Evolutionary conservation across 129 eudicot genomes (phyloP).

Genomic region (Smallanthus sonchifolius): DNA sequence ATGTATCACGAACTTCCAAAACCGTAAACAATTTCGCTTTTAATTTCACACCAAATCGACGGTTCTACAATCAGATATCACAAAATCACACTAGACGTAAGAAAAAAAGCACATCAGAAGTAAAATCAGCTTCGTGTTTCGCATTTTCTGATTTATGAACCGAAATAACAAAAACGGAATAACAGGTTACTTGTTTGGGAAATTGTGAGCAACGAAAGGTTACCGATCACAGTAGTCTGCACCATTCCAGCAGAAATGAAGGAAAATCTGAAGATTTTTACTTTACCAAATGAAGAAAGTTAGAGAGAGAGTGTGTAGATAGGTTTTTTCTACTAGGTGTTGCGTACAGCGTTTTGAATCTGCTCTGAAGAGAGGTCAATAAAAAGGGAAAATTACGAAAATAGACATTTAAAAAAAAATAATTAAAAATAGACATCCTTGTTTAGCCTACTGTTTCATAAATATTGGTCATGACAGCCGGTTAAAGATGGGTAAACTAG

Average conservation of each 20-base stretch:
- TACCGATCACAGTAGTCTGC: constrained; percentile 40
- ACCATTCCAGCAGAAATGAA: constrained; percentile 22
- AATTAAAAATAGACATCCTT: no score
- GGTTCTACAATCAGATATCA: background rate
- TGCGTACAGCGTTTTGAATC: background rate
- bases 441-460: no score
- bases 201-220: constrained; percentile 18
- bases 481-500: no score
- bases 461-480: no score
- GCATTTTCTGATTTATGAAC: background rate
- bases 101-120: background rate
- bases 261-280: constrained; percentile 5
- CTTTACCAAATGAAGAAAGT: constrained; percentile 34
- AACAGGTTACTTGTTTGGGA: constrained; percentile 3
- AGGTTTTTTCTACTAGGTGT: constrained; percentile 15
- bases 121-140: background rate
- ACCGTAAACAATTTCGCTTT: background rate
- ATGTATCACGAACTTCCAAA: background rate
- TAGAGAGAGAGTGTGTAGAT: background rate
- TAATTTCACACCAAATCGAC: background rate
- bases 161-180: background rate
- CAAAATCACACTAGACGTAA: background rate
- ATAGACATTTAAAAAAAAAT: no score
- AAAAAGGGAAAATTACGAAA: no score
- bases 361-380: background rate